Percentiles rank a stretch among this genome's conserved stretches.
Evolutionary conservation across 305 asterid species (phyloP).

Genomic region (Rubia peregrina): DNA sequence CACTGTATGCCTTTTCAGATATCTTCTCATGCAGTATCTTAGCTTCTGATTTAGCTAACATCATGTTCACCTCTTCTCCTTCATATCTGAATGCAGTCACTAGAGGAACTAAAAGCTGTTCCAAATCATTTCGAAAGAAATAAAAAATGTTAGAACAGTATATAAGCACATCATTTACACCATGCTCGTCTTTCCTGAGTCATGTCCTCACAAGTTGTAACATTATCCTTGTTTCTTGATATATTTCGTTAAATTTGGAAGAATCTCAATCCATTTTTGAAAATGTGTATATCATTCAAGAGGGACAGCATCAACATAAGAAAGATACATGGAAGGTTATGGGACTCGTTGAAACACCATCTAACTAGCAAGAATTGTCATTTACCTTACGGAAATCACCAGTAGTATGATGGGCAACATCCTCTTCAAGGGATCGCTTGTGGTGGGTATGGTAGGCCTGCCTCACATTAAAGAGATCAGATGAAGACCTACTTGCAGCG

Average conservation of each 20-base stretch:
- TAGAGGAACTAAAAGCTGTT: slow-evolving; percentile 86
- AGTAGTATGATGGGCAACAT: slow-evolving; percentile 67
- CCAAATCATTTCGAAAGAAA: slow-evolving; percentile 7
- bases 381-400: slow-evolving; percentile 79
- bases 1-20: slow-evolving; percentile 47
- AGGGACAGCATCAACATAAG: background rate
- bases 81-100: slow-evolving; percentile 77
- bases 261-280: background rate
- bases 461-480: slow-evolving; percentile 56
- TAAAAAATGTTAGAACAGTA: background rate
- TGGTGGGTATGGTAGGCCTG: slow-evolving; percentile 57
- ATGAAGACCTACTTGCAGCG: slow-evolving; percentile 68
- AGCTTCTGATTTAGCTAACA: slow-evolving; percentile 71
- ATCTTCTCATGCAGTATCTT: slow-evolving; percentile 70
- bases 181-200: background rate
- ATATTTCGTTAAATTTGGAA: background rate
- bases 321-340: background rate
- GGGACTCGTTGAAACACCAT: background rate
- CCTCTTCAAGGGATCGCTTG: slow-evolving; percentile 86
- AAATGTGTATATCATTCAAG: background rate
- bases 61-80: slow-evolving; percentile 75
- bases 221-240: background rate
- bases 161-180: background rate
- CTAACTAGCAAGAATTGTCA: slow-evolving; percentile 3
- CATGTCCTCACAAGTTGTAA: background rate